A percentile compares a stretch with the other conserved stretches of the same genome.
These are phyloP conservation scores for Ascomycota sp. DNA, from an alignment of 2,329 filamentous ascomycete genomes.

Conservation along the genomic window DNA sequence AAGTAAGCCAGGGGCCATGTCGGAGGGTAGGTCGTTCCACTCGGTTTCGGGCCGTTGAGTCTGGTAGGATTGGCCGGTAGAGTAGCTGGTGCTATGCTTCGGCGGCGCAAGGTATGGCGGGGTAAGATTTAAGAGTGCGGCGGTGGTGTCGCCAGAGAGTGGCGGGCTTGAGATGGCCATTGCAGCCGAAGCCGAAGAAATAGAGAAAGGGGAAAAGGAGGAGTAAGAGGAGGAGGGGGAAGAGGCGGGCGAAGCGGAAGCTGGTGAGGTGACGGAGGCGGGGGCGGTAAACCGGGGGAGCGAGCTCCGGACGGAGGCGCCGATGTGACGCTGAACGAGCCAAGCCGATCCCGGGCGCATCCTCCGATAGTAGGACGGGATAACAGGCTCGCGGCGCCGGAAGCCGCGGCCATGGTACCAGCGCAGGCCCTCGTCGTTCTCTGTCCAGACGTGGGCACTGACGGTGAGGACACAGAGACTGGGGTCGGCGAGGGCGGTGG, in stretches of 20 bases:
- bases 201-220: too few species aligned
- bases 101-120: constrained; percentile 5
- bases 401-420: constrained; percentile 45
- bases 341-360: constrained; percentile 40
- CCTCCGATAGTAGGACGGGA: constrained; percentile 40
- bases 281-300: constrained; percentile 4
- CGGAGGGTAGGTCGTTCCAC: constrained; percentile 45
- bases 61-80: constrained; percentile 30
- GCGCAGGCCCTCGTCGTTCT: constrained; percentile 38
- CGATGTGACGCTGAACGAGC: constrained; percentile 29
- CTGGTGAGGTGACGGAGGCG: background rate
- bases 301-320: constrained; percentile 7
- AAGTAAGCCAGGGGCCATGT: constrained; percentile 26
- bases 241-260: constrained; percentile 2
- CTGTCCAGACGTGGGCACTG: constrained; percentile 49
- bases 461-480: constrained; percentile 20
- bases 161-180: too few species aligned
- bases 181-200: too few species aligned
- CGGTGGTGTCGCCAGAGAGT: constrained; percentile 11
- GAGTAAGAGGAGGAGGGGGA: too few species aligned
- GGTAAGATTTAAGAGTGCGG: constrained; percentile 13
- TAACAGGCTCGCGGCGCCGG: constrained; percentile 20
- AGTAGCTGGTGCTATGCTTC: constrained; percentile 4
- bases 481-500: constrained; percentile 14
- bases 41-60: constrained; percentile 37